Conservation (phyloP, 441 rosid species). For the Rhodomyrtus psidioides region DNA sequence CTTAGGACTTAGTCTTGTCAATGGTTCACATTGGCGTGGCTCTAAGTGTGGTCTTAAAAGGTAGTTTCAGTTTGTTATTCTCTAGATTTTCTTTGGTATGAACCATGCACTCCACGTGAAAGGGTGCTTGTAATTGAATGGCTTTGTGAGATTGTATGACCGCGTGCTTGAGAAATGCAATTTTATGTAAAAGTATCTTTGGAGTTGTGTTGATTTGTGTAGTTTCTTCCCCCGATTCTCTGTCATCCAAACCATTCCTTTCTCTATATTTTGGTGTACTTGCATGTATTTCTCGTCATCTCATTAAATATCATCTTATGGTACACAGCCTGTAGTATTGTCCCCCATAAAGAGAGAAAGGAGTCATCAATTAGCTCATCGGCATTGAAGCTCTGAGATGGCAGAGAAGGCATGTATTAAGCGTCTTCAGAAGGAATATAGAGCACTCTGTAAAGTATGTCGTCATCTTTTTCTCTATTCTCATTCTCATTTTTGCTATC, state of each 20-base stretch:
- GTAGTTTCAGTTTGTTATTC: background rate
- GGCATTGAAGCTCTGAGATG: conserved; percentile 28
- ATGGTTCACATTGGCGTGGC: background rate
- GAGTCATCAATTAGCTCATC: background rate
- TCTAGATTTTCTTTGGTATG: background rate
- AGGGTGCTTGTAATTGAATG: background rate
- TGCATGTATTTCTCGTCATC: background rate
- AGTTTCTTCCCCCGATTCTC: background rate
- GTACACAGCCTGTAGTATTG: background rate
- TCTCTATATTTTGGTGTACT: background rate
- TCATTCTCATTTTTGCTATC: background rate
- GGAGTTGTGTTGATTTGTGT: background rate
- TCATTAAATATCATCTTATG: background rate
- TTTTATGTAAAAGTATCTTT: background rate
- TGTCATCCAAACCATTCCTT: background rate
- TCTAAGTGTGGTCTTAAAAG: background rate
- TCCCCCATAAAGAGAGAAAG: background rate
- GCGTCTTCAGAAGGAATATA: conserved; percentile 95
- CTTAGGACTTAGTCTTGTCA: background rate
- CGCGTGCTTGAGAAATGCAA: background rate
- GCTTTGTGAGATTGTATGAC: background rate
- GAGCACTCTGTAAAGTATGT: conserved; percentile 86
- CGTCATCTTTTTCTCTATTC: background rate
- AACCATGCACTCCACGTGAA: background rate
- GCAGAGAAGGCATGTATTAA: conserved; percentile 84